These are phyloP conservation scores for Elsinoe necatrix DNA, from an alignment of 2,329 filamentous ascomycete species.

Conservation along the genomic window DNA sequence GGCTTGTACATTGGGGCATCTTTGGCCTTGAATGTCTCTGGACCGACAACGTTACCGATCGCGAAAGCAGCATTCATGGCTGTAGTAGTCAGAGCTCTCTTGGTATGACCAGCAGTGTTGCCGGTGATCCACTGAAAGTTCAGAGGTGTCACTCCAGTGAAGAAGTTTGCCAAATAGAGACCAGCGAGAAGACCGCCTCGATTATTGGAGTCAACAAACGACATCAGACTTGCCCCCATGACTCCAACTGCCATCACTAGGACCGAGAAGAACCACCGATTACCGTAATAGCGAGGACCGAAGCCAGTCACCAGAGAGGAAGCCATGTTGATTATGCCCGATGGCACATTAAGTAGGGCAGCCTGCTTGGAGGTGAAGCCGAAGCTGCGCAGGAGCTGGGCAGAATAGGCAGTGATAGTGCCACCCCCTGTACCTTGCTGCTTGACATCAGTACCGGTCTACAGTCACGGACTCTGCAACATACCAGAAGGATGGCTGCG, in stretches of 20 bases:
- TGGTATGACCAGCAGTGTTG: constrained; percentile 63
- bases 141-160: constrained; percentile 27
- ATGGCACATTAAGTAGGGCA: constrained; percentile 49
- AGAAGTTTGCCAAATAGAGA: constrained; percentile 28
- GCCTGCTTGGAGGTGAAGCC: constrained; percentile 39
- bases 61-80: constrained; percentile 37
- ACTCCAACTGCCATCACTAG: constrained; percentile 1
- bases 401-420: constrained; percentile 48
- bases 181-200: constrained; percentile 32
- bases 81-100: constrained; percentile 58
- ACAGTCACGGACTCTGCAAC: constrained; percentile 7
- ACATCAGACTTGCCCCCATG: constrained; percentile 24
- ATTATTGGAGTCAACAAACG: constrained; percentile 24
- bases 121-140: constrained; percentile 34
- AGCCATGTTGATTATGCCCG: constrained; percentile 45
- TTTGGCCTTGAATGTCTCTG: constrained; percentile 28
- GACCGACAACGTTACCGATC: constrained; percentile 32
- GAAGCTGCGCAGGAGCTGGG: constrained; percentile 44
- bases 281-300: constrained; percentile 39
- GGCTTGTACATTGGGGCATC: constrained; percentile 31
- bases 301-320: constrained; percentile 42
- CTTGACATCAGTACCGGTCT: constrained; percentile 24
- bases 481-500: constrained; percentile 39
- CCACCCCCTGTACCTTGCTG: constrained; percentile 40
- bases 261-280: constrained; percentile 42